Base-by-base conservation (phyloP, 345 rosid species). In the Lenwebbia sp. region DNA sequence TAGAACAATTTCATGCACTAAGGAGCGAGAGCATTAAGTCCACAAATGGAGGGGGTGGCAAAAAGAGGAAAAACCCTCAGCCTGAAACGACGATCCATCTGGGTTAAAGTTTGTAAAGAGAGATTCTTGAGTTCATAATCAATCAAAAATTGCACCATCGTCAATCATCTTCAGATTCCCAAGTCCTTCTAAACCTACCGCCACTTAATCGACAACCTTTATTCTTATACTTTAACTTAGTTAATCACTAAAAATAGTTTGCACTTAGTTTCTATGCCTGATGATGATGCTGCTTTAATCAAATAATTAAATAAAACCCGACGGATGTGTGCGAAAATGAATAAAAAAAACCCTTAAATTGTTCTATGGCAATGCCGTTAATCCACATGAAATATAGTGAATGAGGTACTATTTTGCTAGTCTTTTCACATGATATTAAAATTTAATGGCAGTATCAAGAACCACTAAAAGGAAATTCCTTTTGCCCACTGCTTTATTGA, bases 121-220 rank as follows among this genome's bases (percentile, higher is more conserved):
- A 51, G 88, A 54, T 86, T 86, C 84, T 58, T 55, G 49, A 19
- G 55, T 54, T 83, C 30, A 41, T 83, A 53, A 76, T 83, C 86
- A 57, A 82, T 86, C 58, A 51, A 82, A 62, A 53, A 37, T 83
- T 54, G 65, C 44, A 58, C 33, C 82, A 82, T 47, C 78, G 75
- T 57, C 82, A 56, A 41, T 26, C 56, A 28, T 82, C 76, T 82
- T 81, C 78, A 22, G 85, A 86, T 86, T 86, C 88, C 62, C 44
- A 58, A 62, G 21, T 5, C 85, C 52, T 58, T 53, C 58, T 49
- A 54, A 30, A 82, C 83, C 87, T 78, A 86, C 84, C 87, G 78
- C 84, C 87, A 86, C 87, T 86, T 86, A 57, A 83, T 82, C 52
- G 41, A 54, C 10, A 85, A 85, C 28, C 23, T 50, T 28, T 86